Conservation (phyloP, 352 stramenopile species). For the Blastocystis sp. region DNA sequence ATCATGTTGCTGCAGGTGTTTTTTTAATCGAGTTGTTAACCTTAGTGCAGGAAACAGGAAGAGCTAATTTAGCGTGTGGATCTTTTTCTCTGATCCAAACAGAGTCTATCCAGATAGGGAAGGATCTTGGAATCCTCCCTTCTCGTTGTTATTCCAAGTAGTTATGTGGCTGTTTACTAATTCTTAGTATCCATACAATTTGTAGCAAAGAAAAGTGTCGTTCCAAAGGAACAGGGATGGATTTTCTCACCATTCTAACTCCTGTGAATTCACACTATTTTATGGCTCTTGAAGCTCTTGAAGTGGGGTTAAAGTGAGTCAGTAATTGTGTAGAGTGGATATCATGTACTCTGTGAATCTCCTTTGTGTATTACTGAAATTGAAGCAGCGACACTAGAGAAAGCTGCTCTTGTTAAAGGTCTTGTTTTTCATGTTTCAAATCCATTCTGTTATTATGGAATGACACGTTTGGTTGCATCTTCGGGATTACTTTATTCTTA, state of each 20-base stretch:
- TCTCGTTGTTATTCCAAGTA: neutral
- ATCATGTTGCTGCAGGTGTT: neutral
- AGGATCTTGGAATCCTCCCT: neutral
- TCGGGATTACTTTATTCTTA: neutral
- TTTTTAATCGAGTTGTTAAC: neutral
- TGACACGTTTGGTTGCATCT: neutral
- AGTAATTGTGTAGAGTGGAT: neutral
- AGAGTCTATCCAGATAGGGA: neutral
- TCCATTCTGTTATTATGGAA: conserved; percentile 41
- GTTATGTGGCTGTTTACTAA: neutral
- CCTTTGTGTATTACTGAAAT: conserved; percentile 50
- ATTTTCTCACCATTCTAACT: conserved; percentile 33
- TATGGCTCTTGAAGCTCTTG: neutral
- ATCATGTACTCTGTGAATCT: conserved; percentile 3
- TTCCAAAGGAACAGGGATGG: neutral
- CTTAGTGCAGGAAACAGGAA: neutral
- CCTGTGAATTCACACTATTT: neutral
- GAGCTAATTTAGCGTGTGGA: neutral
- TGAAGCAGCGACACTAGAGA: conserved; percentile 9
- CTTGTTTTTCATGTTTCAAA: conserved; percentile 11
- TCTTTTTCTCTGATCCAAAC: neutral
- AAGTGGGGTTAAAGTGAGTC: neutral
- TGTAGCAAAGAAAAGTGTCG: neutral
- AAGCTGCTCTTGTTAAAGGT: neutral
- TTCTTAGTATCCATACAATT: neutral